These are phyloP conservation scores for Aspergillus intermedius DNA, from an alignment of 2,329 filamentous ascomycete genomes.

Conservation along the genomic window DNA sequence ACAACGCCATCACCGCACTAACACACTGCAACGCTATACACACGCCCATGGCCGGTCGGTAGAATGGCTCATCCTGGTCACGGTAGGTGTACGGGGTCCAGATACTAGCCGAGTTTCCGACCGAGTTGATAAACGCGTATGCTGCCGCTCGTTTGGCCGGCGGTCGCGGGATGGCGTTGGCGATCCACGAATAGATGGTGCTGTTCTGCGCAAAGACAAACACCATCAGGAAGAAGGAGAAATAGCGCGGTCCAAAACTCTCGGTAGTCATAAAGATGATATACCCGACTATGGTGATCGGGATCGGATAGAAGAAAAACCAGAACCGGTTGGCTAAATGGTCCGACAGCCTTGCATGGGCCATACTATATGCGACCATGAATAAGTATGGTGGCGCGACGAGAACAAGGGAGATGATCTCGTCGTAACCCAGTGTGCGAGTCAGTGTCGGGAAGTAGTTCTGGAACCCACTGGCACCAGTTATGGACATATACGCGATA, in stretches of 20 bases:
- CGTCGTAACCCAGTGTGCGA: conserved; percentile 37
- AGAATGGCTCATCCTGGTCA: conserved; percentile 32
- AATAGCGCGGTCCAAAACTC: conserved; percentile 49
- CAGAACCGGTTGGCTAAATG: conserved; percentile 43
- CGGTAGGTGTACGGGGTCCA: conserved; percentile 48
- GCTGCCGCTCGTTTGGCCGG: conserved; percentile 51
- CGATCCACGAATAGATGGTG: conserved; percentile 46
- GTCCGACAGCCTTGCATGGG: conserved; percentile 42
- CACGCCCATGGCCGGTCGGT: conserved; percentile 36
- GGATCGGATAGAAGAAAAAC: conserved; percentile 49
- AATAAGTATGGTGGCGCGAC: conserved; percentile 51
- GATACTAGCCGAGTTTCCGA: conserved; percentile 49
- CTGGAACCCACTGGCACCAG: conserved; percentile 47
- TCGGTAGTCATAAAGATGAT: conserved; percentile 50
- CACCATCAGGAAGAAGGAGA: conserved; percentile 51
- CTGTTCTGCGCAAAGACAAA: conserved; percentile 53
- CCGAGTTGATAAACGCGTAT: conserved; percentile 50
- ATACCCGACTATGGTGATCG: conserved; percentile 46
- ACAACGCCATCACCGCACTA: conserved; percentile 27
- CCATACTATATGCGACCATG: conserved; percentile 45
- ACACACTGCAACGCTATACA: conserved; percentile 37
- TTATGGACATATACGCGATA: conserved; percentile 45
- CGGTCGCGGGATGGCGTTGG: conserved; percentile 45
- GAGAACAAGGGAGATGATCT: conserved; percentile 46
- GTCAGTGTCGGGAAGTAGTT: conserved; percentile 53